Evolutionary conservation across 2,329 filamentous ascomycete species (phyloP).

Genomic region (Shiraia bambusicola): DNA sequence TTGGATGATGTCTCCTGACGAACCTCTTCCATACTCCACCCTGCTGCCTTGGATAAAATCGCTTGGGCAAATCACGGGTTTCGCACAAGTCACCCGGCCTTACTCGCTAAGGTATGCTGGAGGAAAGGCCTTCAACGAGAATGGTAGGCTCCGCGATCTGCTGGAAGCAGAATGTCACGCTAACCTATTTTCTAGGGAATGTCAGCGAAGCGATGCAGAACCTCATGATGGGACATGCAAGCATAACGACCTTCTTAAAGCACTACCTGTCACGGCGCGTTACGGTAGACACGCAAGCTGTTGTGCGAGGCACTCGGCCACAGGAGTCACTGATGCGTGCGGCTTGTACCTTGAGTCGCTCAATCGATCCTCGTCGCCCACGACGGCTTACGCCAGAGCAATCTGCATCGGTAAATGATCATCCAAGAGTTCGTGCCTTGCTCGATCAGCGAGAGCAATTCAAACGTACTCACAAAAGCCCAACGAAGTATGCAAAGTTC

Average conservation of each 20-base stretch:
- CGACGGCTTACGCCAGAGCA: constrained; percentile 14
- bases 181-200: constrained; percentile 19
- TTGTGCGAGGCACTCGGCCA: constrained; percentile 13
- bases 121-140: constrained; percentile 45
- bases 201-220: constrained; percentile 37
- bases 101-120: constrained; percentile 41
- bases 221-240: constrained; percentile 32
- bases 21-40: too few relatives aligned
- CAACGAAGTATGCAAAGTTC: constrained; percentile 15
- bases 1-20: constrained; percentile 29
- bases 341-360: constrained; percentile 22
- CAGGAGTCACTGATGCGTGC: constrained; percentile 13
- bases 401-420: constrained; percentile 15
- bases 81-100: constrained; percentile 19
- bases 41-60: constrained; percentile 31
- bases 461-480: constrained; percentile 12
- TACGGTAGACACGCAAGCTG: too few relatives aligned
- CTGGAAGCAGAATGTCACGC: neutral
- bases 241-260: constrained; percentile 14
- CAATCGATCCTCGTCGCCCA: constrained; percentile 14
- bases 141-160: constrained; percentile 32
- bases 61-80: constrained; percentile 37
- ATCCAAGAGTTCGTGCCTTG: constrained; percentile 11
- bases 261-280: constrained; percentile 17
- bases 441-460: constrained; percentile 13